Percentiles rank a stretch among this genome's conserved stretches.
These are phyloP conservation scores for Stagonosporopsis vannaccii DNA, from an alignment of 2,329 filamentous ascomycete genomes.

Conservation along the genomic window DNA sequence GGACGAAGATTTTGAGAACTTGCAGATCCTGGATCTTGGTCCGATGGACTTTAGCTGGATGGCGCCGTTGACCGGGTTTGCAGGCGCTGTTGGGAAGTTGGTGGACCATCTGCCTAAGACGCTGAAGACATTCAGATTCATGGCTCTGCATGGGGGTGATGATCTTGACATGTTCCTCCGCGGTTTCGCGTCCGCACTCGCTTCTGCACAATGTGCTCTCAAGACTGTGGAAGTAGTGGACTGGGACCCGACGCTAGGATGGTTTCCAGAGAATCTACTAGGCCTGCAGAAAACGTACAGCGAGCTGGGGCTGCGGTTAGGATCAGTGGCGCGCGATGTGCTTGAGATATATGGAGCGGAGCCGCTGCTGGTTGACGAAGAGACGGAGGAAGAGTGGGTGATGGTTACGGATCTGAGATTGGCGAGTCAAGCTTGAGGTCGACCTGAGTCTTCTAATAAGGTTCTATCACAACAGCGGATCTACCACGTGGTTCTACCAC, in stretches of 20 bases:
- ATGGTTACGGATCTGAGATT: slow-evolving; percentile 5
- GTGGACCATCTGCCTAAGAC: neutral
- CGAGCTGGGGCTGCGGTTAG: neutral
- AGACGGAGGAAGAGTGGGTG: neutral
- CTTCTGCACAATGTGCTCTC: neutral
- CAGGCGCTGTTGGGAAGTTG: neutral
- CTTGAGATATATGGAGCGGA: neutral
- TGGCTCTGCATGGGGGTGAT: neutral
- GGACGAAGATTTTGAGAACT: neutral
- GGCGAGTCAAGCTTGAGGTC: neutral
- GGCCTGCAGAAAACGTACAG: neutral
- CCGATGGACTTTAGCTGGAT: neutral
- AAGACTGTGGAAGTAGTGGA: neutral
- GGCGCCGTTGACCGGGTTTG: neutral
- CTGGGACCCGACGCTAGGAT: slow-evolving; percentile 7
- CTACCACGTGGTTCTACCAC: slow-evolving; percentile 75
- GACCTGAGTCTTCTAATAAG: neutral
- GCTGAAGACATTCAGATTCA: neutral
- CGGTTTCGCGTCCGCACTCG: neutral
- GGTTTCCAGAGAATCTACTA: neutral
- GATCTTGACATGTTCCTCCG: neutral
- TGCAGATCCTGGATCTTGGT: neutral
- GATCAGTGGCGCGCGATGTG: neutral
- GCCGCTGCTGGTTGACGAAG: slow-evolving; percentile 4
- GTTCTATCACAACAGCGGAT: neutral